Percentiles rank a stretch among this genome's conserved stretches.
phyloP scores from a whole-genome alignment of 1,284 basidiomycete species.

The Trametes pubescens region DNA sequence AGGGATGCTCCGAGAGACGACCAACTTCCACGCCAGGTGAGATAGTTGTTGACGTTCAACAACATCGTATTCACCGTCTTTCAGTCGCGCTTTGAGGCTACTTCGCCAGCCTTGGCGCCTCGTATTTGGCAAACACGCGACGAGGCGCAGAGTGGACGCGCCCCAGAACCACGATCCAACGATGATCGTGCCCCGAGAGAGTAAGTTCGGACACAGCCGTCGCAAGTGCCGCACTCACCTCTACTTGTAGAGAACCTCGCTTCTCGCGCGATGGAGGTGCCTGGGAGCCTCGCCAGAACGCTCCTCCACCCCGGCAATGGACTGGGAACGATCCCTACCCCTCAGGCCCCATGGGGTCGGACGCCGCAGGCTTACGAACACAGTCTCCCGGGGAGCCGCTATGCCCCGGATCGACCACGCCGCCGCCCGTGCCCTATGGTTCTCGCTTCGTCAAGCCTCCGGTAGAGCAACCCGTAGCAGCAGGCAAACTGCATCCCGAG shows the following conservation, averaged over 20 bases:
- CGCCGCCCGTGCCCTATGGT: conserved; percentile 4
- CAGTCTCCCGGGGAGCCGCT: conserved; percentile 7
- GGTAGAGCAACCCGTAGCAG: conserved; percentile 10
- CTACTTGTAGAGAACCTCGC: neutral
- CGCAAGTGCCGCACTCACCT: too few species aligned
- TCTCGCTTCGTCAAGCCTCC: conserved; percentile 19
- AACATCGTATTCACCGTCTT: neutral
- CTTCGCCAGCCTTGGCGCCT: conserved; percentile 6
- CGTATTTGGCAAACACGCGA: conserved; percentile 35
- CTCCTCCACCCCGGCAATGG: neutral
- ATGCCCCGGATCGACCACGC: conserved; percentile 10
- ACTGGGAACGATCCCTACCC: conserved; percentile 14
- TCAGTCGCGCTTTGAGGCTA: conserved; percentile 24
- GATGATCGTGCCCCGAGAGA: conserved; percentile 15
- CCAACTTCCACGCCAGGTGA: conserved; percentile 16
- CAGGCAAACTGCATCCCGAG: conserved; percentile 30
- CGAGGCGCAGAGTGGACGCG: conserved; percentile 20
- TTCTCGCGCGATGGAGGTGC: conserved; percentile 5
- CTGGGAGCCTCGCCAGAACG: conserved; percentile 1
- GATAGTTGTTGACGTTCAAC: neutral
- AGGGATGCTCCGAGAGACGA: conserved; percentile 6
- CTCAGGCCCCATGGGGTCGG: neutral
- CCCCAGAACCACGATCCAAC: conserved; percentile 5
- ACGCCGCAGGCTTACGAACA: neutral
- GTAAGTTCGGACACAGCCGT: neutral